Conservation (phyloP, 139 green algal genomes). For the Chlamydomonas incerta region DNA sequence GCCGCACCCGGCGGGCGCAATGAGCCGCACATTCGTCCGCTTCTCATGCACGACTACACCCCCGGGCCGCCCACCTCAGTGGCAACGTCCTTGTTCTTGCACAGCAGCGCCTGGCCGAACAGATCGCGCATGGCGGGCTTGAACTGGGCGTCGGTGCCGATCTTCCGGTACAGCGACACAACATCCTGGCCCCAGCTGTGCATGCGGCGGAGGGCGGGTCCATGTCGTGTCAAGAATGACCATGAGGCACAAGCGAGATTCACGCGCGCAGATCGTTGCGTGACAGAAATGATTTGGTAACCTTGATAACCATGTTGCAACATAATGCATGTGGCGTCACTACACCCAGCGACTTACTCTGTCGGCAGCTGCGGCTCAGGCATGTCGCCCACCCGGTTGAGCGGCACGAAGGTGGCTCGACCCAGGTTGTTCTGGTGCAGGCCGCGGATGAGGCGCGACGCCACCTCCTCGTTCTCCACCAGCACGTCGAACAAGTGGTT, state of each 20-base stretch:
- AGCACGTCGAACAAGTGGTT: constrained; percentile 83
- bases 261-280: background rate
- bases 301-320: no score
- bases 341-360: background rate
- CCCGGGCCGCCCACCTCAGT: no score
- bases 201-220: no score
- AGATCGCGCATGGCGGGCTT: constrained; percentile 74
- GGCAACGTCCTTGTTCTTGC: constrained; percentile 76
- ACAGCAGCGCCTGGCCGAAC: constrained; percentile 85
- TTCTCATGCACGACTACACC: no score
- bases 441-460: constrained; percentile 65
- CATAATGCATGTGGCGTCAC: no score
- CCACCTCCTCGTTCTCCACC: constrained; percentile 88
- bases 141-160: constrained; percentile 78
- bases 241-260: no score
- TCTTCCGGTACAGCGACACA: constrained; percentile 81
- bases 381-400: constrained; percentile 79
- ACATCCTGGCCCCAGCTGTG: constrained; percentile 63
- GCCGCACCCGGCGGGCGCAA: no score
- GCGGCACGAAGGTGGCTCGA: constrained; percentile 94
- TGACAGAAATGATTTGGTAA: background rate
- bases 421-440: constrained; percentile 81
- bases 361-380: background rate
- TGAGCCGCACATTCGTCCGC: no score
- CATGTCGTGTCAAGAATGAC: no score